phyloP scores from a whole-genome alignment of 2,329 filamentous ascomycete species.

The Thielaviopsis ethacetica region DNA sequence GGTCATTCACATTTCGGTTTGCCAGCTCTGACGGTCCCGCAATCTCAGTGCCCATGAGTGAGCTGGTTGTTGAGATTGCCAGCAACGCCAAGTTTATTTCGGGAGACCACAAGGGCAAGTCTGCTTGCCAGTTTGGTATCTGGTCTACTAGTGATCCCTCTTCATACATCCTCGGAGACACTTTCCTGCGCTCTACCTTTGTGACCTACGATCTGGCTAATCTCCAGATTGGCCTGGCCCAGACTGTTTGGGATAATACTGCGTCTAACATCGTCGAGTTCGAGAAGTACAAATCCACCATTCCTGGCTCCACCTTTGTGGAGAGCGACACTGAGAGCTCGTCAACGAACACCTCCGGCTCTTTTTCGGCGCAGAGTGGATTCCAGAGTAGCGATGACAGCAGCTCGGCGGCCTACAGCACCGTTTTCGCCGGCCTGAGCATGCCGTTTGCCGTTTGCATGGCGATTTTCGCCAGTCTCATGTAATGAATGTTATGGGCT shows the following conservation, averaged over 20 bases:
- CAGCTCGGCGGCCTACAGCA: too few relatives aligned
- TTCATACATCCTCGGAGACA: conserved; percentile 35
- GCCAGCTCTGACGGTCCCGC: conserved; percentile 29
- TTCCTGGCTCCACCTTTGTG: conserved; percentile 20
- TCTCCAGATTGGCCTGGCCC: conserved; percentile 37
- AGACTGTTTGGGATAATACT: conserved; percentile 39
- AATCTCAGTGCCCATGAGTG: conserved; percentile 37
- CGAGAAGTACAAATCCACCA: conserved; percentile 29
- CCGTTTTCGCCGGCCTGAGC: too few relatives aligned
- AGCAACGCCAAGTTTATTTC: conserved; percentile 16
- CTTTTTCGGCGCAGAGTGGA: too few relatives aligned
- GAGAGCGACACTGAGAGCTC: neutral
- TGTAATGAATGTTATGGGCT: too few relatives aligned
- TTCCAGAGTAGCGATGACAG: too few relatives aligned
- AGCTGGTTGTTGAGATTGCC: conserved; percentile 28
- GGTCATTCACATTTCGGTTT: conserved; percentile 38
- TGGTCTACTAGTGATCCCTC: conserved; percentile 28
- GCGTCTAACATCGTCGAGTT: conserved; percentile 33
- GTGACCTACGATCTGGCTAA: conserved; percentile 44
- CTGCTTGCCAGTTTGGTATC: conserved; percentile 39
- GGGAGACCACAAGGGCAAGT: conserved; percentile 27
- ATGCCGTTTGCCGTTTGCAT: too few relatives aligned
- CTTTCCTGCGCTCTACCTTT: conserved; percentile 42
- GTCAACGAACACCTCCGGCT: too few relatives aligned
- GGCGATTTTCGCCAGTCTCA: too few relatives aligned